Evolutionary conservation across 148 eudicot species (phyloP).

Genomic region (Chenopodium quinoa): DNA sequence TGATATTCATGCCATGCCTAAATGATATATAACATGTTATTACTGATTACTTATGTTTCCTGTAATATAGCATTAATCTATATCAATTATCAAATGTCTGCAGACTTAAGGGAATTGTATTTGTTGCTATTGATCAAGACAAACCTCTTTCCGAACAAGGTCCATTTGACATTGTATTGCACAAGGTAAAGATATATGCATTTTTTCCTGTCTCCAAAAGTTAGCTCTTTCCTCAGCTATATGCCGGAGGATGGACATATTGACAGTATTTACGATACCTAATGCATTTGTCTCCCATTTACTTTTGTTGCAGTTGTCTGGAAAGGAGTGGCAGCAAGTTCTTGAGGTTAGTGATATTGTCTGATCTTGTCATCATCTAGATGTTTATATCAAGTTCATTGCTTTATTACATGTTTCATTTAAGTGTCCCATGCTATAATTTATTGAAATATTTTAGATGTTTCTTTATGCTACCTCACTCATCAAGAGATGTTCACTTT

Average conservation of each 20-base stretch:
- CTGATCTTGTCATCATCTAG: background rate
- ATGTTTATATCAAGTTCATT: background rate
- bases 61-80: background rate
- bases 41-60: background rate
- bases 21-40: background rate
- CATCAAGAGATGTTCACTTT: background rate
- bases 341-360: slow-evolving; percentile 71
- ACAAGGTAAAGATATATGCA: slow-evolving; percentile 51
- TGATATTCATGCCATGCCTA: background rate
- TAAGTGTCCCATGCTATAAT: background rate
- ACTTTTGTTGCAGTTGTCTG: slow-evolving; percentile 61
- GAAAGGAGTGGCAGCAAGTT: slow-evolving; percentile 77
- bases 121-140: slow-evolving; percentile 79
- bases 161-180: slow-evolving; percentile 88
- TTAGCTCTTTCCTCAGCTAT: background rate
- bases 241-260: background rate
- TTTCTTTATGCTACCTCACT: background rate
- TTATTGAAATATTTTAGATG: background rate
- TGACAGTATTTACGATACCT: background rate
- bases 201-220: background rate
- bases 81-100: background rate
- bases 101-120: slow-evolving; percentile 87
- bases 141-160: slow-evolving; percentile 91
- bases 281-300: background rate
- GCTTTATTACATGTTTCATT: background rate